Conservation (phyloP, 345 rosid species). For the Eucalyptus virginea region DNA sequence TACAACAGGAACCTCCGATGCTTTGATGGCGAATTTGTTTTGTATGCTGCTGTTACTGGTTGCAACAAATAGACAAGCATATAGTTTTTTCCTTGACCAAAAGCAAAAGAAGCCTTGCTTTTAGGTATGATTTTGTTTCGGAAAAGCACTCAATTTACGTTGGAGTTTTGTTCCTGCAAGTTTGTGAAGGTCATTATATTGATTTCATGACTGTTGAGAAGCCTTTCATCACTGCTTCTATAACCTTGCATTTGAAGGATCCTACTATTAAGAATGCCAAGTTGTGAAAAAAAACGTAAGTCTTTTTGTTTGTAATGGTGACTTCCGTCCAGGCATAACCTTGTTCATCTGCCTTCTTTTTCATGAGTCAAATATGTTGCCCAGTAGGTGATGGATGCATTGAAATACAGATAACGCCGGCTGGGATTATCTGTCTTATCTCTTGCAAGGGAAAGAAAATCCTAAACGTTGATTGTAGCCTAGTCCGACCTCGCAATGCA, state of each 20-base stretch:
- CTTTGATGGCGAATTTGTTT: neutral
- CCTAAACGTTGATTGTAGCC: neutral
- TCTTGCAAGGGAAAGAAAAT: neutral
- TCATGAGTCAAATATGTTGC: neutral
- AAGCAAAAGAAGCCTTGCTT: neutral
- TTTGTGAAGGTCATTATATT: neutral
- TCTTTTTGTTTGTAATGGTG: neutral
- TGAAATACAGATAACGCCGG: neutral
- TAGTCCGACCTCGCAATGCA: neutral
- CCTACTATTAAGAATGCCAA: neutral
- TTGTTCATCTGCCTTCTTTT: neutral
- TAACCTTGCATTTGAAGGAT: neutral
- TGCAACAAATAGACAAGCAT: neutral
- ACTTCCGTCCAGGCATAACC: neutral
- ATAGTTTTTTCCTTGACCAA: neutral
- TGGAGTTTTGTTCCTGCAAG: neutral
- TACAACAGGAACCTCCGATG: slow-evolving; percentile 42
- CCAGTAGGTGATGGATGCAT: neutral
- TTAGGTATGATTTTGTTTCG: neutral
- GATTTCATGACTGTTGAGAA: neutral
- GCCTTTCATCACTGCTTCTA: neutral
- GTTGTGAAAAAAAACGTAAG: no score
- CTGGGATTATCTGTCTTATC: neutral
- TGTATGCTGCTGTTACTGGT: neutral
- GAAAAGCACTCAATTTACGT: neutral